Base-by-base conservation (phyloP, 2,329 filamentous ascomycete species). In the Metarhizium sp. region DNA sequence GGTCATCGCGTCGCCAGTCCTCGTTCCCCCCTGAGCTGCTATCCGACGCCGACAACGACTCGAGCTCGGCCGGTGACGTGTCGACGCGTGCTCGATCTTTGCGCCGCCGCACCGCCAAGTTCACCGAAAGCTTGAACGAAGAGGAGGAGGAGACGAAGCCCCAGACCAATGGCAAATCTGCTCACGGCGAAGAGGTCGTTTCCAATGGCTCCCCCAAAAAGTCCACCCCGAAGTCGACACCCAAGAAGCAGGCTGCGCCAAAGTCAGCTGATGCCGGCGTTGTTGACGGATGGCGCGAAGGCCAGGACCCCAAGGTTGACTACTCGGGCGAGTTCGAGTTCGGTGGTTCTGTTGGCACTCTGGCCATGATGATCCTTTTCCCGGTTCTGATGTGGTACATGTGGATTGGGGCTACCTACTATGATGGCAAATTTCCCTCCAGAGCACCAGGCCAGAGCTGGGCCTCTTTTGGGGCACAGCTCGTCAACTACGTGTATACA, bases 331-430 rank as follows among this genome's bases (percentile, higher is more conserved):
- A 80, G 59, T 80, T 82, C 62, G 95, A 99, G 69, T 99, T 97
- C 67, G 92, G 92, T 60, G 94, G 94, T 57, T 85, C 89, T 3
- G 68, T 80, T n/a, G 92, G 94, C 55, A 87, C 92, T 46, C 73
- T 81, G 16, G 76, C 81, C 62, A 91, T 96, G 82, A 97, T 97
- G 90, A 79, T 91, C 59, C 84, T 87, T 49, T 99, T 97, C 73
- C 94, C 94, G n/a, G 59, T 86, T 42, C 80, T 99, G 64, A 97
- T 97, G 92, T 96, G 90, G 81, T 97, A 96, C 75, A 96, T 99
- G 92, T 97, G 92, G 92, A 86, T 95, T 71, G 94, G 94, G 52
- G 88, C 92, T 38, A 92, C 86, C 51, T 96, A 92, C 75, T 99
- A 96, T 74, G 77, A 90, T 67, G 92, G 92, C 63, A 85, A 88